phyloP scores from a whole-genome alignment of 768 basidiomycete genomes.

The Tylopilus felleus region DNA sequence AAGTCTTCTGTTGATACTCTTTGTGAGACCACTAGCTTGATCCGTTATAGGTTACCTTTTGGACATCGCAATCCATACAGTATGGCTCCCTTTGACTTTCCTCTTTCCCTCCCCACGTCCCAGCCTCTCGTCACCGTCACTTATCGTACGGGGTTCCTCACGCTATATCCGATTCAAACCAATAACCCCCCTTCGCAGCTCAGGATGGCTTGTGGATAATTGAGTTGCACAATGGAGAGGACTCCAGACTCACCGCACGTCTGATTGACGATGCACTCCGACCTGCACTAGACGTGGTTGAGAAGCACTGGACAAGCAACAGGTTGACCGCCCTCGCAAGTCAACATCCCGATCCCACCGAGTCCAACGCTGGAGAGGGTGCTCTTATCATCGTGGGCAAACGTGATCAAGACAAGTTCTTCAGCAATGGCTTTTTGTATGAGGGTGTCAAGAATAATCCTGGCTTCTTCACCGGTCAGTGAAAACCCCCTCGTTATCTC shows the following conservation, averaged over 20 bases:
- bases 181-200: not conserved
- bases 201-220: constrained; percentile 70
- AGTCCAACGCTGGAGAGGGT: constrained; percentile 45
- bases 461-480: constrained; percentile 64
- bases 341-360: constrained; percentile 33
- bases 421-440: constrained; percentile 80
- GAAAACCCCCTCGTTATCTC: not conserved
- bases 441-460: constrained; percentile 48
- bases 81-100: constrained; percentile 20
- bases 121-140: constrained; percentile 64
- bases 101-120: constrained; percentile 46
- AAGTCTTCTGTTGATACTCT: too few relatives aligned
- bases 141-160: constrained; percentile 45
- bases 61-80: too few relatives aligned
- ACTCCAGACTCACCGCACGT: constrained; percentile 61
- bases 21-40: not conserved
- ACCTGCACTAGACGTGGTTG: constrained; percentile 71
- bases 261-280: constrained; percentile 59
- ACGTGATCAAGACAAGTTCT: constrained; percentile 79
- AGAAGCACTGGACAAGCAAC: constrained; percentile 63
- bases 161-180: not conserved
- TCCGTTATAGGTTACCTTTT: not conserved
- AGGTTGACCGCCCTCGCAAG: constrained; percentile 46
- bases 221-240: constrained; percentile 75
- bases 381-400: constrained; percentile 77